Evolutionary conservation across 805 yeast genomes (phyloP), one percentile per base, ranked within the genome.

Genomic region (Lachancea waltii): DNA sequence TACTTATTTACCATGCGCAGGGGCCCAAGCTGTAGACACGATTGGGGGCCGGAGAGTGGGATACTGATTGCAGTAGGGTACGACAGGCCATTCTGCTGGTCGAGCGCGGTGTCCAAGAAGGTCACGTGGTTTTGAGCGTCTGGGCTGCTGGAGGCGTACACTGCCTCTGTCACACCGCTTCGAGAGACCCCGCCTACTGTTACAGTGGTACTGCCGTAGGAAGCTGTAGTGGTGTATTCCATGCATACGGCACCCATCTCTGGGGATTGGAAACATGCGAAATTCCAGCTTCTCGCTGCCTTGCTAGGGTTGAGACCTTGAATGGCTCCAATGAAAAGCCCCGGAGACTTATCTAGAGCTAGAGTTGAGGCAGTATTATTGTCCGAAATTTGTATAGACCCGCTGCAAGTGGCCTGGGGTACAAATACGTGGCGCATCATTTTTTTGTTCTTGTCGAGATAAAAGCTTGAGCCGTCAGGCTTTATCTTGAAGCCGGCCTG

Each of bases 241-340:
- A 85, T 85, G 48, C 79, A 74, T 10, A 83, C 72, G 3, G 80
- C 82, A n/a, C 84, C 68, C 51, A 68, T 68, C 36, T 72, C 65
- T 21, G 69, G 69, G 26, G 85, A 77, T 59, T 81, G 89, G 69
- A 81, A 86, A 62, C 81, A 77, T 48, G 82, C 62, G 58, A 86
- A 86, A 64, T 85, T 86, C 95, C 95, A 85, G 13, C 79, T 62
- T 43, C 84, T 78, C 35, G 95, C 95, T 11, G 94, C 92, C 59
- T 85, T 95, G 63, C 84, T 92, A 11, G 95, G 95, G 60, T 83
- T 79, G 85, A 86, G 79, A 43, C 94, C 95, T 64, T 86, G 95
- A 46, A 85, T 68, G 1, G 95, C 95, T 82, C 81, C 82, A 35
- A 85, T 86, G 51, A 75, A 83, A 80, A 82, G 74, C 36, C 81